phyloP scores from a whole-genome alignment of 805 yeast genomes.

The Lipomyces kockii region DNA sequence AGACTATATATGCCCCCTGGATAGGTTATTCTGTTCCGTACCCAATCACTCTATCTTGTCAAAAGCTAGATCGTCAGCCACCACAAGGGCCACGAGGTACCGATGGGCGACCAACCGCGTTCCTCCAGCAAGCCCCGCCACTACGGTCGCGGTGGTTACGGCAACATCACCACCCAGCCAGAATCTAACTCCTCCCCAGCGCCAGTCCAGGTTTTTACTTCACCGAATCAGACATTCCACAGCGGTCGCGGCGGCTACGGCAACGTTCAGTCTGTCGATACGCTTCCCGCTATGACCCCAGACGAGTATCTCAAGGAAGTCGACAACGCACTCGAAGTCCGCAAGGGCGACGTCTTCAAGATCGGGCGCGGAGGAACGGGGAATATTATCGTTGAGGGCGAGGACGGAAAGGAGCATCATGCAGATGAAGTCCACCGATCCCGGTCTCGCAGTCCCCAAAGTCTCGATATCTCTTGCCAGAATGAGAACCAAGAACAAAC shows the following conservation, averaged over 20 bases:
- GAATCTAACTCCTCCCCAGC: constrained; percentile 43
- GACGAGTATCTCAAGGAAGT: constrained; percentile 45
- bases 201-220: constrained; percentile 46
- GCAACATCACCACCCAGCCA: constrained; percentile 37
- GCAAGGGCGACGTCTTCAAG: constrained; percentile 42
- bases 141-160: constrained; percentile 38
- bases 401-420: constrained; percentile 12
- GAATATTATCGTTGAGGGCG: constrained; percentile 41
- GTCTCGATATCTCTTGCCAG: background rate
- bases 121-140: constrained; percentile 14
- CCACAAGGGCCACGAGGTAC: too few relatives aligned
- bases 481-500: background rate
- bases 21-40: too few relatives aligned
- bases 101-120: background rate
- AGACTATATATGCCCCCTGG: too few relatives aligned
- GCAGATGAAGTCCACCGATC: constrained; percentile 10
- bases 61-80: too few relatives aligned
- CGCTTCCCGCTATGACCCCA: constrained; percentile 42
- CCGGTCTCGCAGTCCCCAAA: background rate
- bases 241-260: constrained; percentile 51
- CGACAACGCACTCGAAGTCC: constrained; percentile 42
- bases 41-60: too few relatives aligned
- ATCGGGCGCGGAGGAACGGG: constrained; percentile 49
- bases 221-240: constrained; percentile 45
- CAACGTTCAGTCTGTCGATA: constrained; percentile 43